Base-by-base conservation (phyloP, 371 early-diverging fungal genomes). In the Mucor racemosus region DNA sequence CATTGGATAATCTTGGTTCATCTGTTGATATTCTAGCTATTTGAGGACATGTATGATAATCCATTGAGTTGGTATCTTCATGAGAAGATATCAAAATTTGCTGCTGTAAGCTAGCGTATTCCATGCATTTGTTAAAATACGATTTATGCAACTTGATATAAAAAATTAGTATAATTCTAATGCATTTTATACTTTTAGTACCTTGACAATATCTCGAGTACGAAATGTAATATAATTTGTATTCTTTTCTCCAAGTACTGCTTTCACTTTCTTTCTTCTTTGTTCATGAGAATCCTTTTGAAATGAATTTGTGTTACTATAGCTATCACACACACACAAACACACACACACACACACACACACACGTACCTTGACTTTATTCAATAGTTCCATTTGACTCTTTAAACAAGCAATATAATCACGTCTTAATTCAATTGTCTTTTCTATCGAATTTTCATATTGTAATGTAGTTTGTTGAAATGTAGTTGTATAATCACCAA, bases 71-170 rank as follows among this genome's bases (percentile, higher is more conserved):
- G 62, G 60, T 44, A 75, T 77, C 57, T 14, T 65, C 65, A 57
- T 69, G 65, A 15, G 60, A 60, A 5, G 69, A 64, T 15, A 64
- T 64, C 17, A 60, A 31, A 5, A 65, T 61, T 62, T 82, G 78
- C 17, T 76, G 73, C 15, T 81, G 82, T 5, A 76, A 64, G 54
- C 67, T 74, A 5, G 80, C 67, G 55, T 76, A 63, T 66, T 80
- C 76, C 64, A 76, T 60, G 57, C 73, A 78, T 76, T 72, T 79
- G 64, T 66, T 70, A 10, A 62, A 72, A 61, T 88, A 88, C 0
- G 70, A 58, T 65, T 74, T 82, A 40, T 81, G 84, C 34, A 84
- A 72, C 86, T 88, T 15, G 19, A 17, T n/a, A 13, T 17, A 17
- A 4, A 9, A 48, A 34, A 14, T n/a, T 14, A 15, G 11, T 6